Percentiles rank a stretch among this genome's conserved stretches.
Conservation (phyloP, 2,329 filamentous ascomycete species). For the Intubia oerlemansii region DNA sequence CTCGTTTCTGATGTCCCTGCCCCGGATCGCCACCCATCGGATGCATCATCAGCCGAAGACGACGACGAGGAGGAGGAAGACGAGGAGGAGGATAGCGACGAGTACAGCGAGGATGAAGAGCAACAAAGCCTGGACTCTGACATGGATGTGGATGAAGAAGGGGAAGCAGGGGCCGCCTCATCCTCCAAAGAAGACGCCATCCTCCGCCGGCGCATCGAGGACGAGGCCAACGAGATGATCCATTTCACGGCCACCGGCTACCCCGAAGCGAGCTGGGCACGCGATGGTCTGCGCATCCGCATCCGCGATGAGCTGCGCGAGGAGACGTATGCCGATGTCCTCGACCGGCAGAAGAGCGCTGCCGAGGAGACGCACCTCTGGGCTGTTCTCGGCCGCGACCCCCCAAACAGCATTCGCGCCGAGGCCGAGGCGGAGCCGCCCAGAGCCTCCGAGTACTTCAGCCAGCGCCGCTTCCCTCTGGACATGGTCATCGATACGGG, state of each 20-base stretch:
- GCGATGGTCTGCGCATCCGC: constrained; percentile 14
- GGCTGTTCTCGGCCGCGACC: constrained; percentile 19
- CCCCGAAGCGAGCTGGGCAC: constrained; percentile 12
- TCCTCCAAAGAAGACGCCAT: too few species aligned
- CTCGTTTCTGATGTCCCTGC: too few species aligned
- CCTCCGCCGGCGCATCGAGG: constrained; percentile 4
- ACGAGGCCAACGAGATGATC: constrained; percentile 21
- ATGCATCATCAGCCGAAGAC: too few species aligned
- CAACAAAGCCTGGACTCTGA: neutral
- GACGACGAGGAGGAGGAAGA: constrained; percentile 4
- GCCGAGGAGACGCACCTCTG: constrained; percentile 24
- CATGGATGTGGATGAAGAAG: too few species aligned
- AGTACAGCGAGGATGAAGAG: neutral
- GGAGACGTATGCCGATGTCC: constrained; percentile 21
- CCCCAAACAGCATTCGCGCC: constrained; percentile 8
- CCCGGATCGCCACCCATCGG: too few species aligned
- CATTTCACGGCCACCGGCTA: constrained; percentile 19
- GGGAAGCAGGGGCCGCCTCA: too few species aligned
- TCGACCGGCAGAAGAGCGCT: constrained; percentile 19
- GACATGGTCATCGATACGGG: constrained; percentile 17
- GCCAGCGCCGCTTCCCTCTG: constrained; percentile 10
- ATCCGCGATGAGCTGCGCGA: constrained; percentile 20
- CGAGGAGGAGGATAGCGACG: constrained; percentile 1
- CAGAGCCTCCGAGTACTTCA: neutral
- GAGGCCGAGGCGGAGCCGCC: too few species aligned